Conservation (phyloP, 2,329 filamentous ascomycete species). For the Graphilbum fragrans region DNA sequence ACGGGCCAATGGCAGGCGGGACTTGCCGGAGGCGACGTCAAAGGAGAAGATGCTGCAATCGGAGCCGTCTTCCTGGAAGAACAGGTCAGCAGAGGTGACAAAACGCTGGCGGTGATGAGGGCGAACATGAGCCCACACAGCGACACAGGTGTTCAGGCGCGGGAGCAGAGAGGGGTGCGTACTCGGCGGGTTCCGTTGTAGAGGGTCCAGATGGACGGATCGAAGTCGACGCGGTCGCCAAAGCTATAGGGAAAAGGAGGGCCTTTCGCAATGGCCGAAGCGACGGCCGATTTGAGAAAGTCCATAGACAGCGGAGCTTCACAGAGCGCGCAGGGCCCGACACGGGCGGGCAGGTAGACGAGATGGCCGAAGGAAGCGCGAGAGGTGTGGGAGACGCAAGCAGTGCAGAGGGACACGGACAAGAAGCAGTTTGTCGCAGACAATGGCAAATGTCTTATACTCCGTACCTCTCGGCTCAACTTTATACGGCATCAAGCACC, state of each 20-base stretch:
- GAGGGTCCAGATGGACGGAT: conserved; percentile 92
- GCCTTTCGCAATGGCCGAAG: conserved; percentile 90
- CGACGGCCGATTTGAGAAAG: conserved; percentile 94
- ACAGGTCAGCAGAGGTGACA: not conserved
- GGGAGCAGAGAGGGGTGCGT: conserved; percentile 12
- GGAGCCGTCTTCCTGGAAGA: conserved; percentile 71
- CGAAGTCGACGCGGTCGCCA: conserved; percentile 82
- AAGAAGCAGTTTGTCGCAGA: too few relatives aligned
- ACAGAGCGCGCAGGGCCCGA: not conserved
- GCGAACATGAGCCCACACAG: not conserved
- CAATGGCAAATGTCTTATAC: not conserved
- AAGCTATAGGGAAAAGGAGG: conserved; percentile 88
- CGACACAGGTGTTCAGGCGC: not conserved
- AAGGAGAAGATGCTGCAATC: conserved; percentile 96
- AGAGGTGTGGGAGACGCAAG: not conserved
- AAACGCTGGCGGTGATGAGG: not conserved
- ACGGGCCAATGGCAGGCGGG: conserved; percentile 72
- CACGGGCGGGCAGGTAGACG: not conserved
- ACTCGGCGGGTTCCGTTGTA: conserved; percentile 90
- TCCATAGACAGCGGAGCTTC: conserved; percentile 51
- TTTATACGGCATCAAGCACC: too few relatives aligned
- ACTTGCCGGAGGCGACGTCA: conserved; percentile 70
- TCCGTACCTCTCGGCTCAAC: not conserved
- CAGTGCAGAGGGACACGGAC: too few relatives aligned
- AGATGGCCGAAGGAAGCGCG: not conserved